Percentiles rank a stretch among this genome's conserved stretches.
phyloP scores from a whole-genome alignment of 306 rosid species.

The Prunus dulcis region DNA sequence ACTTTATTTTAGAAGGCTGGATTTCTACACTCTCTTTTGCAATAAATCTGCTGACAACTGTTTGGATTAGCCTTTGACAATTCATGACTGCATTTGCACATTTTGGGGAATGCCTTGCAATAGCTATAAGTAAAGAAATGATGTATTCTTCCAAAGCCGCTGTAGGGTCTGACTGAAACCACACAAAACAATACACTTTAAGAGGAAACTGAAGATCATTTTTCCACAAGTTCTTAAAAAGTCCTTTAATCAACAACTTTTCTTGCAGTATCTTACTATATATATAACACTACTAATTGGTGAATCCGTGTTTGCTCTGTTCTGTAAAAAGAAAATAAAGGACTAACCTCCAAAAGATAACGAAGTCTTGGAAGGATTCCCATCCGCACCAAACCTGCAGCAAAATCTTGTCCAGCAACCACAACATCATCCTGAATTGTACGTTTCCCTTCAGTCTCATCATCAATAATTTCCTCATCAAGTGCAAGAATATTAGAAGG shows the following conservation, averaged over 20 bases:
- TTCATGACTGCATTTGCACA: slow-evolving; percentile 73
- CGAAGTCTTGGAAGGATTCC: slow-evolving; percentile 75
- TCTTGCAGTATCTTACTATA: not conserved
- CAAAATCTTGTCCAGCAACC: slow-evolving; percentile 91
- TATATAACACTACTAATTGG: not conserved
- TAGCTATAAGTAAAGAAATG: slow-evolving; percentile 70
- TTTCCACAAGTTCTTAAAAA: not conserved
- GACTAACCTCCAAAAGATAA: slow-evolving; percentile 85
- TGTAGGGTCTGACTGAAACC: slow-evolving; percentile 70
- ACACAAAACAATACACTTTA: slow-evolving; percentile 15
- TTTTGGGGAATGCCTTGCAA: slow-evolving; percentile 91
- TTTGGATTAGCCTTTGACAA: slow-evolving; percentile 71
- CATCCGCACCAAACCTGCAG: slow-evolving; percentile 91
- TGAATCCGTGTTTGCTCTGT: not conserved
- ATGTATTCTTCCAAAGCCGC: slow-evolving; percentile 69
- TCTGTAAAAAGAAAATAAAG: not conserved
- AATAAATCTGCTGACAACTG: slow-evolving; percentile 62
- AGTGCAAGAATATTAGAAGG: slow-evolving; percentile 66
- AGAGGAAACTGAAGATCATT: not conserved
- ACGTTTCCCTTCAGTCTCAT: slow-evolving; percentile 61
- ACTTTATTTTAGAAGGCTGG: slow-evolving; percentile 64
- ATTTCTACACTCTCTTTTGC: slow-evolving; percentile 44
- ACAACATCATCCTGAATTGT: slow-evolving; percentile 92
- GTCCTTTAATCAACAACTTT: not conserved
- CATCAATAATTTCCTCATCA: slow-evolving; percentile 47